These are phyloP conservation scores for Colletotrichum liriopes DNA, from an alignment of 2,329 filamentous ascomycete species.

Conservation along the genomic window DNA sequence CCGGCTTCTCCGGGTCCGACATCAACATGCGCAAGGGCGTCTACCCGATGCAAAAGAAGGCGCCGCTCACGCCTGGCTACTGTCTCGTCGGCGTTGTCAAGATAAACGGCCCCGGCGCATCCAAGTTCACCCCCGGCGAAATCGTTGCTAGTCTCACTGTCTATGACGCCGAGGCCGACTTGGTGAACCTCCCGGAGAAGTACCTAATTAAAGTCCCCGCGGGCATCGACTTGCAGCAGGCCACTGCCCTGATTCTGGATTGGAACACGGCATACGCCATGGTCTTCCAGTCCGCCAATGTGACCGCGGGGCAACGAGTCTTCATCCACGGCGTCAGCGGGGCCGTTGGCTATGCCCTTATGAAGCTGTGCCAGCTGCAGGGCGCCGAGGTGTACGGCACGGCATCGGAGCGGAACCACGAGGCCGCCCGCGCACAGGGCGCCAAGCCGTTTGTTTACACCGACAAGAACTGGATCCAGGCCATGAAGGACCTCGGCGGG, in stretches of 20 bases:
- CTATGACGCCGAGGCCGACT: conserved; percentile 61
- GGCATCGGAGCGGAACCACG: conserved; percentile 62
- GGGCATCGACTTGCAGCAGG: conserved; percentile 58
- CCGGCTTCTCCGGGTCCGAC: conserved; percentile 64
- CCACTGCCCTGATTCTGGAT: conserved; percentile 59
- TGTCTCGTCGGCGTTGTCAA: conserved; percentile 61
- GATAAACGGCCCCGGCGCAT: conserved; percentile 54
- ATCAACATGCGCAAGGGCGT: conserved; percentile 64
- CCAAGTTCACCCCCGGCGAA: conserved; percentile 52
- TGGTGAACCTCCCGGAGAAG: conserved; percentile 63
- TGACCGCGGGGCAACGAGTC: conserved; percentile 60
- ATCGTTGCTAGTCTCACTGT: conserved; percentile 55
- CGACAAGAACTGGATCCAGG: conserved; percentile 64
- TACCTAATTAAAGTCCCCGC: conserved; percentile 60
- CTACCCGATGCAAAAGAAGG: conserved; percentile 62
- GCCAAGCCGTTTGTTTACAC: conserved; percentile 62
- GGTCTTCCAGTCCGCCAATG: conserved; percentile 56
- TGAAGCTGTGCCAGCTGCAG: conserved; percentile 58
- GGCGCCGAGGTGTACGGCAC: conserved; percentile 67
- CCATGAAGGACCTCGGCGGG: conserved; percentile 62
- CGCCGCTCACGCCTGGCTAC: conserved; percentile 66
- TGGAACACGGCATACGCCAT: conserved; percentile 62
- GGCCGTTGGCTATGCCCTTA: conserved; percentile 62
- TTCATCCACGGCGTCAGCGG: conserved; percentile 68
- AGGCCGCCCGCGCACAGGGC: conserved; percentile 55